Percentiles rank a stretch among this genome's conserved stretches.
phyloP scores from a whole-genome alignment of 345 rosid species.

The Ailanthus altissimus region DNA sequence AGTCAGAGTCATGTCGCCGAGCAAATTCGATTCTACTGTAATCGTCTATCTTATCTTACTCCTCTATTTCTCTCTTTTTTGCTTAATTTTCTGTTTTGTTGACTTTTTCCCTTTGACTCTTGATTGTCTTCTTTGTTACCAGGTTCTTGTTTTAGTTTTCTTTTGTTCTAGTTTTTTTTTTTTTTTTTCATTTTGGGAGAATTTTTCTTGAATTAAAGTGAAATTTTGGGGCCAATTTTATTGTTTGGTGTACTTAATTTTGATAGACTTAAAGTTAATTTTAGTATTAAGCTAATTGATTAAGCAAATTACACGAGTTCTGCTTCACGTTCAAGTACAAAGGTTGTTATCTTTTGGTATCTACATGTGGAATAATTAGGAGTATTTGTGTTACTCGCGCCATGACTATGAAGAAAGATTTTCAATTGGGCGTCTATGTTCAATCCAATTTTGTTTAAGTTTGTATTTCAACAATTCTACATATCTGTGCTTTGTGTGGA shows the following conservation, averaged over 20 bases:
- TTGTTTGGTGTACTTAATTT: not conserved
- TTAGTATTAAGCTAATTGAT: not conserved
- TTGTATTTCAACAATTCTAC: not conserved
- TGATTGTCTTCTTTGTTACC: not conserved
- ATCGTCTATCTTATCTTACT: not conserved
- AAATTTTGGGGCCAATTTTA: not conserved
- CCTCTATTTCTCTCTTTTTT: conserved; percentile 13
- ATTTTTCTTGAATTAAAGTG: not conserved
- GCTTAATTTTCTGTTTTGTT: not conserved
- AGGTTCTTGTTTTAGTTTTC: no score
- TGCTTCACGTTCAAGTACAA: not conserved
- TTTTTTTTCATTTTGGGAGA: not conserved
- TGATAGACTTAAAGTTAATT: not conserved
- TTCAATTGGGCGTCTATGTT: not conserved
- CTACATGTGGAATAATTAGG: not conserved
- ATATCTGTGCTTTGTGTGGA: not conserved
- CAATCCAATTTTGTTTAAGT: not conserved
- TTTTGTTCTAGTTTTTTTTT: not conserved
- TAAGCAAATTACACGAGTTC: not conserved
- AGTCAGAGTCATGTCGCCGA: conserved; percentile 48
- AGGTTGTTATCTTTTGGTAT: not conserved
- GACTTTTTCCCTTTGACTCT: not conserved
- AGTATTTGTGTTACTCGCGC: not conserved
- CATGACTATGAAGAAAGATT: not conserved
- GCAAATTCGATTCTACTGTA: conserved; percentile 54